Base-by-base conservation (phyloP, 2,329 filamentous ascomycete species). In the Beauveria pseudobassiana region DNA sequence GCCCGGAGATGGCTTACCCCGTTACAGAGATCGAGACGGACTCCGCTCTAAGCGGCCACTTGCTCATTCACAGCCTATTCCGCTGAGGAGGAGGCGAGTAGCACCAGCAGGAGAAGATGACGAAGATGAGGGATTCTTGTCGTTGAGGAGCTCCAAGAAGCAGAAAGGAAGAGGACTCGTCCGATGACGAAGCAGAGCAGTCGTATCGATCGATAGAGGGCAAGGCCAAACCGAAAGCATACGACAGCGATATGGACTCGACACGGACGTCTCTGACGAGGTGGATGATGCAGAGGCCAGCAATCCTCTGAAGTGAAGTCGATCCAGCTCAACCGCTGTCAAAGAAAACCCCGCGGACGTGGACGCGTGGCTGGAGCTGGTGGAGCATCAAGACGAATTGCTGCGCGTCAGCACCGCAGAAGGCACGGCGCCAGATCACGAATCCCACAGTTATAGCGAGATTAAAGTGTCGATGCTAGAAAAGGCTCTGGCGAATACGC, bases 391-490 rank as follows among this genome's bases (percentile, higher is more conserved):
- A 74, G 86, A 91, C 64, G 72, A 74, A 2, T 78, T 96, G 61
- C 75, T 93, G 48, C 76, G 77, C 57, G 75, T 78, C 26, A 78
- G 78, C 28, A 74, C 73, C 49, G 70, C 69, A 63, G 77, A 76
- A 69, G 79, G 70, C 48, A 78, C 74, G 45, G 72, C 69, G 34
- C 86, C 84, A 0, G 76, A 78, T 30, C 83, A 86, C 3, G 89
- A 95, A 69, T 77, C 78, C 56, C 82, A 81, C 64, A 88, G 88
- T 64, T 84, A 90, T 60, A 87, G 91, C 3, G 88, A 95, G 65
- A 85, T 96, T 61, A 93, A 91, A 66, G 76, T 96, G 2, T 86
- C 88, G 2, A 84, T 96, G 64, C 90, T 93, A 63, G 86, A 93
- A 65, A 87, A 91, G 64, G 93, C 93, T 0, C 72, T 96, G 8